A percentile compares a stretch with the other conserved stretches of the same genome.
Evolutionary conservation across 495 filamentous ascomycete species (phyloP).

Genomic region (Parathielavia appendiculata): DNA sequence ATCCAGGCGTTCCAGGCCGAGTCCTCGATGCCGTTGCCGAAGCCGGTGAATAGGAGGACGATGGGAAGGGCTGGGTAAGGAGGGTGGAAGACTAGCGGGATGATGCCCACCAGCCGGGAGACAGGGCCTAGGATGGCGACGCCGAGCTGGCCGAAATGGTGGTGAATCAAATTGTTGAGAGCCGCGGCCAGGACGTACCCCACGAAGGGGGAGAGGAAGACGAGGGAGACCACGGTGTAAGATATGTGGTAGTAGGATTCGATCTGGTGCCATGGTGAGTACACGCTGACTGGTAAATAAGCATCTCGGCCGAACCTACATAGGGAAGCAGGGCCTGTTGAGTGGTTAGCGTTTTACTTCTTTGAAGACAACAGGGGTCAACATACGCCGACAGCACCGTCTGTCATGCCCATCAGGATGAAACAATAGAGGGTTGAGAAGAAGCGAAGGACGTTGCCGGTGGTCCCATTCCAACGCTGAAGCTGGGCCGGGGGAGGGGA

Average conservation of each 20-base stretch:
- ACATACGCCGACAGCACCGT: constrained; percentile 73
- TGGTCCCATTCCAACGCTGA: constrained; percentile 61
- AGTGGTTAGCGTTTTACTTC: neutral
- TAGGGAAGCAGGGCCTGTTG: constrained; percentile 15
- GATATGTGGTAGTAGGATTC: constrained; percentile 65
- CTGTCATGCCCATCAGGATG: constrained; percentile 74
- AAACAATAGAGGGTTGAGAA: constrained; percentile 68
- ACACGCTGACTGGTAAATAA: neutral
- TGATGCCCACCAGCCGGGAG: constrained; percentile 62
- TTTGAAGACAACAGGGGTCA: neutral
- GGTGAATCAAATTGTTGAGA: constrained; percentile 55
- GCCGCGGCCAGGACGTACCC: constrained; percentile 78
- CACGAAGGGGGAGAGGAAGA: constrained; percentile 75
- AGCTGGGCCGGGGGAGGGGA: neutral
- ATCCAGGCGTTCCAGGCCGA: constrained; percentile 78
- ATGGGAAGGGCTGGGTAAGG: constrained; percentile 71
- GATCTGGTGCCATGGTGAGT: constrained; percentile 30
- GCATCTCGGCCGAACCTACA: neutral
- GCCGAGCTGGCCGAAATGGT: constrained; percentile 64
- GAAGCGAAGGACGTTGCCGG: constrained; percentile 59
- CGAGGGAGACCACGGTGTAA: constrained; percentile 71
- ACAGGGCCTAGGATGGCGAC: constrained; percentile 61
- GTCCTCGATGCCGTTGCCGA: constrained; percentile 66
- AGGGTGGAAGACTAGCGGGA: constrained; percentile 64
- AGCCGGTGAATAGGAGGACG: constrained; percentile 65